Base-by-base conservation (phyloP, 2,329 filamentous ascomycete genomes). In the Fusarium penzigii region DNA sequence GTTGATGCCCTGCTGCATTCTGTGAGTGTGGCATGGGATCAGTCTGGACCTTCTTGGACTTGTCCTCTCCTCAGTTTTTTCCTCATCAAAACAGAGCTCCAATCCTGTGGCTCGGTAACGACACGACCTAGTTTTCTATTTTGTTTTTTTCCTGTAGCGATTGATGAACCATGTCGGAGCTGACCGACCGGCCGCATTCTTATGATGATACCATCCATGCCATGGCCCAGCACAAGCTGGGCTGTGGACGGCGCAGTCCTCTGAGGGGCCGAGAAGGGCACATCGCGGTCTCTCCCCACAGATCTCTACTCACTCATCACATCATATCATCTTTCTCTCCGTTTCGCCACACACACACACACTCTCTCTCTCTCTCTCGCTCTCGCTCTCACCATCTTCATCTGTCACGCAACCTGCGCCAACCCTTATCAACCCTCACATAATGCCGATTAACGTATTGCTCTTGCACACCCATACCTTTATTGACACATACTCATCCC, bases 371-470 rank as follows among this genome's bases (percentile, higher is more conserved):
- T 58, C 50, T 51, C 53, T 61, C 55, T 55, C 59, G 58, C 58
- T 58, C 53, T 58, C 50, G 53, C 43, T 42, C 49, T 56, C 56
- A 51, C 56, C 56, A 53, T 53, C 58, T 47, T 51, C 55, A 44
- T 48, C 53, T 47, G 44, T 56, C 52, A 61, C 48, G 53, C 58
- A 50, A 62, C 60, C 44, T 48, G 54, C 58, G 53, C 57, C 55
- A 52, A 47, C 44, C 56, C 57, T 57, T 60, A 57, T 58, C 57
- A 51, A 36, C 10, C 32, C 57, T 63, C 61, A 59, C 55, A 55
- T 65, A 66, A 65, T 65, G 53, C 56, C 53, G 52, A 50, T 57
- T 57, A 52, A 55, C 61, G 51, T 56, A 62, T 65, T 57, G 60
- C 53, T 59, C 56, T 65, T 62, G 57, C 63, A 66, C 58, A 66